Percentiles rank a stretch among this genome's conserved stretches.
phyloP scores from a whole-genome alignment of 2,329 filamentous ascomycete genomes.

The Phyllosticta citrichinensis region DNA sequence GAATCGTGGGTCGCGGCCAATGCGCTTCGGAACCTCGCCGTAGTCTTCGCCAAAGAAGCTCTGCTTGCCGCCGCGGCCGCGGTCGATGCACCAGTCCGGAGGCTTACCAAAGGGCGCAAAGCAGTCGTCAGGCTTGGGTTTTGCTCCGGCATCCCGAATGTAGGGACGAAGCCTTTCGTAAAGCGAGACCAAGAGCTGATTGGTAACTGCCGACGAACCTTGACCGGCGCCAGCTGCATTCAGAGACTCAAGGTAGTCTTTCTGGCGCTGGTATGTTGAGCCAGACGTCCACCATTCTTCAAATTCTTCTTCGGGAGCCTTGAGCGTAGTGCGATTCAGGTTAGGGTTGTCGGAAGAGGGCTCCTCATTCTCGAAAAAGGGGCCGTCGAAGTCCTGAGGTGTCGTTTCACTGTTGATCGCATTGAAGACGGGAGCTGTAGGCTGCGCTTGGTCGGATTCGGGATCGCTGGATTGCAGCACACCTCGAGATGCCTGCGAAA shows the following conservation, averaged over 20 bases:
- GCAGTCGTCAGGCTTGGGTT: constrained; percentile 21
- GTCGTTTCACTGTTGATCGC: constrained; percentile 16
- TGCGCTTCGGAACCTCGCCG: constrained; percentile 3
- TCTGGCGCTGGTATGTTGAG: constrained; percentile 9
- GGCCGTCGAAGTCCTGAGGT: constrained; percentile 26
- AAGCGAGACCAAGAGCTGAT: constrained; percentile 30
- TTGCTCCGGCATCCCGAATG: constrained; percentile 10
- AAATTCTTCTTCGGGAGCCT: constrained; percentile 26
- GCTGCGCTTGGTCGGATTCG: background rate
- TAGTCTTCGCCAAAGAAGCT: constrained; percentile 29
- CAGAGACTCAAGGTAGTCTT: constrained; percentile 1
- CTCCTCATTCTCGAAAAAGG: constrained; percentile 25
- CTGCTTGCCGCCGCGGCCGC: constrained; percentile 23
- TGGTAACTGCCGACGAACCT: constrained; percentile 16
- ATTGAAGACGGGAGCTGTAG: background rate
- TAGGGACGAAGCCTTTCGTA: constrained; percentile 35
- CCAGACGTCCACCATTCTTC: constrained; percentile 30
- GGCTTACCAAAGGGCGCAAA: constrained; percentile 31
- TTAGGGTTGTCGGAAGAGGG: constrained; percentile 21
- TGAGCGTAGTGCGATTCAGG: constrained; percentile 16
- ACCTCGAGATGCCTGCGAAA: constrained; percentile 2
- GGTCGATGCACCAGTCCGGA: constrained; percentile 30
- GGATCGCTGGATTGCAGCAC: constrained; percentile 2
- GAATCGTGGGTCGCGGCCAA: constrained; percentile 9
- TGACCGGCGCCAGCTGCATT: constrained; percentile 12